A percentile compares a stretch with the other conserved stretches of the same genome.
Conservation (phyloP, 768 basidiomycete species). For the Rubroboletus pulcherrimus region DNA sequence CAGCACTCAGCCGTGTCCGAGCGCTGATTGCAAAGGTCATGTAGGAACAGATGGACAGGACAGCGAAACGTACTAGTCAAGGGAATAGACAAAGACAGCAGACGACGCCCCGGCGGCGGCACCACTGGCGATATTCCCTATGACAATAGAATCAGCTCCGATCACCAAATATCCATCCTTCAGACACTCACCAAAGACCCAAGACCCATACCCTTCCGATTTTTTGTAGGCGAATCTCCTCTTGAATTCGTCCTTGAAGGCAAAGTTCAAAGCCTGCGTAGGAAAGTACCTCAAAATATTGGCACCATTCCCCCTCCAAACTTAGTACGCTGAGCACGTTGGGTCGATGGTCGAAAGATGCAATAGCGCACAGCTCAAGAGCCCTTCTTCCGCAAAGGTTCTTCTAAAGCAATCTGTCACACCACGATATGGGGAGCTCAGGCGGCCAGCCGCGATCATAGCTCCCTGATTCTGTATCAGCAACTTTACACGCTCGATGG, state of each 20-base stretch:
- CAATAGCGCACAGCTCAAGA: slow-evolving; percentile 31
- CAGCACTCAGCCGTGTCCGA: slow-evolving; percentile 40
- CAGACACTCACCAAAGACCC: slow-evolving; percentile 31
- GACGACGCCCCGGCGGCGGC: slow-evolving; percentile 42
- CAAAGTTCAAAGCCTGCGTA: slow-evolving; percentile 45
- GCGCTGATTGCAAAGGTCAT: slow-evolving; percentile 25
- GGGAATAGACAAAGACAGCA: slow-evolving; percentile 43
- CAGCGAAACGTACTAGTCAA: slow-evolving; percentile 36
- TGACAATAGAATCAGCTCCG: background rate
- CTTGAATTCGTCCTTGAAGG: slow-evolving; percentile 46
- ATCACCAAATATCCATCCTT: background rate
- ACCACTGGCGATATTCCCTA: slow-evolving; percentile 41
- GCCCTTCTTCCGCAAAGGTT: slow-evolving; percentile 36
- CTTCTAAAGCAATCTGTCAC: slow-evolving; percentile 34
- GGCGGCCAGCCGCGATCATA: slow-evolving; percentile 35
- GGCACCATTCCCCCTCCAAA: slow-evolving; percentile 45
- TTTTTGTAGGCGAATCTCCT: slow-evolving; percentile 35
- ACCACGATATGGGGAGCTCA: slow-evolving; percentile 35
- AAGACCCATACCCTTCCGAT: slow-evolving; percentile 34
- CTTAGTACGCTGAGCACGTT: slow-evolving; percentile 18
- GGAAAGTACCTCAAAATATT: slow-evolving; percentile 45
- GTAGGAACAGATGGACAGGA: background rate
- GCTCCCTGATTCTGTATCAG: slow-evolving; percentile 40
- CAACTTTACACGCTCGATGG: slow-evolving; percentile 40
- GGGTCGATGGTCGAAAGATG: background rate